Evolutionary conservation across 768 basidiomycete genomes (phyloP).

Genomic region (Naganishia onofrii): DNA sequence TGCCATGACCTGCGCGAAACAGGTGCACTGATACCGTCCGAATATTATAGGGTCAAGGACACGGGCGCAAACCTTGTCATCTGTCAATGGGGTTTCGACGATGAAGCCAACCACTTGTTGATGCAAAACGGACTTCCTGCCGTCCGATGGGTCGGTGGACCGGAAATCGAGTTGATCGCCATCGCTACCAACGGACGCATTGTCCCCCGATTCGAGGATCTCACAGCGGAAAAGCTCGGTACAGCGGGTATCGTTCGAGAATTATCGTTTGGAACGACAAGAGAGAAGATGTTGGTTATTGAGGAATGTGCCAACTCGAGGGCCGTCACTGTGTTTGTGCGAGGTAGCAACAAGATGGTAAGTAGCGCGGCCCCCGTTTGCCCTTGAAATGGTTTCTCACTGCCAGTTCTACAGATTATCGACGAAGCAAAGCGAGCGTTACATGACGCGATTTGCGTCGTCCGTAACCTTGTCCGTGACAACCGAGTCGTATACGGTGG

Average conservation of each 20-base stretch:
- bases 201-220: constrained; percentile 95
- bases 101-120: constrained; percentile 94
- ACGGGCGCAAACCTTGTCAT: constrained; percentile 97
- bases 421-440: constrained; percentile 97
- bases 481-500: constrained; percentile 98
- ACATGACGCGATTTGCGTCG: constrained; percentile 95
- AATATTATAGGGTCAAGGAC: constrained; percentile 71
- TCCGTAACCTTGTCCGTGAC: constrained; percentile 90
- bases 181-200: constrained; percentile 98
- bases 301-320: constrained; percentile 96
- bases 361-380: constrained; percentile 28
- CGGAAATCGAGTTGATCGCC: constrained; percentile 98
- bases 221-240: constrained; percentile 84
- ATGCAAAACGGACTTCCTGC: constrained; percentile 98
- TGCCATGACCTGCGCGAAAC: too few species aligned
- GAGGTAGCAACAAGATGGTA: constrained; percentile 99
- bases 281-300: constrained; percentile 99
- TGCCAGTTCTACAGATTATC: constrained; percentile 68
- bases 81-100: constrained; percentile 99
- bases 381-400: not conserved
- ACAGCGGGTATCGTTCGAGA: constrained; percentile 91
- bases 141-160: constrained; percentile 98
- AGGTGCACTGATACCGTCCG: not conserved
- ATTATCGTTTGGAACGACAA: constrained; percentile 91
- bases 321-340: constrained; percentile 94